Conservation (phyloP, 257 asterid species). For the Sherardia arvensis region DNA sequence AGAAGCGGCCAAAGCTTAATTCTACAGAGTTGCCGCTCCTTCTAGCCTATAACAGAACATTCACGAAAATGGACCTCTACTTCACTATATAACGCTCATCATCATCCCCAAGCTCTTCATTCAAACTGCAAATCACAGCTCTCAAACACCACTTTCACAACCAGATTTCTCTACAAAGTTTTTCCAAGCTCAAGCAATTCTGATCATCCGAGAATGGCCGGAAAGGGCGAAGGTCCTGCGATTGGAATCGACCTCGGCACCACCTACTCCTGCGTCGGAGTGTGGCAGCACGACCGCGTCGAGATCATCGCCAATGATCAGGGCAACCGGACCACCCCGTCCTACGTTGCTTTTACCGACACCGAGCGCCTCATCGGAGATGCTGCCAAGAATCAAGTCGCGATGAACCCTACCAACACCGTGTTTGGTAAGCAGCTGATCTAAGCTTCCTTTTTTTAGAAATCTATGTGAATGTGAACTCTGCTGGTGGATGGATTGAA, state of each 20-base stretch:
- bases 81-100: background rate
- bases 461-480: background rate
- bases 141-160: background rate
- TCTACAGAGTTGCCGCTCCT: background rate
- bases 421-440: slow-evolving; percentile 25
- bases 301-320: slow-evolving; percentile 34
- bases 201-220: slow-evolving; percentile 8
- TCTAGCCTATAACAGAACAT: slow-evolving; percentile 11
- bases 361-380: slow-evolving; percentile 38
- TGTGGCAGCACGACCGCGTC: slow-evolving; percentile 31
- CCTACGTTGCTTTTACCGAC: slow-evolving; percentile 35
- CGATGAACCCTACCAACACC: slow-evolving; percentile 35
- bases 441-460: background rate
- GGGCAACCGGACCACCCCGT: slow-evolving; percentile 36
- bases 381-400: slow-evolving; percentile 40
- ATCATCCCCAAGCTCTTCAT: background rate
- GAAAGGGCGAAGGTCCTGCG: slow-evolving; percentile 33
- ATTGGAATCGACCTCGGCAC: slow-evolving; percentile 33
- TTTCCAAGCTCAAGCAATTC: background rate
- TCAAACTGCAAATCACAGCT: background rate
- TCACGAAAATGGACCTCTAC: slow-evolving; percentile 12
- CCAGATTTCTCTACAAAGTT: background rate
- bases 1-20: background rate
- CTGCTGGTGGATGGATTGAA: background rate
- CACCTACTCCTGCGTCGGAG: slow-evolving; percentile 30